Conservation (phyloP, 805 yeast species). For the Pachysolen tannophilus region DNA sequence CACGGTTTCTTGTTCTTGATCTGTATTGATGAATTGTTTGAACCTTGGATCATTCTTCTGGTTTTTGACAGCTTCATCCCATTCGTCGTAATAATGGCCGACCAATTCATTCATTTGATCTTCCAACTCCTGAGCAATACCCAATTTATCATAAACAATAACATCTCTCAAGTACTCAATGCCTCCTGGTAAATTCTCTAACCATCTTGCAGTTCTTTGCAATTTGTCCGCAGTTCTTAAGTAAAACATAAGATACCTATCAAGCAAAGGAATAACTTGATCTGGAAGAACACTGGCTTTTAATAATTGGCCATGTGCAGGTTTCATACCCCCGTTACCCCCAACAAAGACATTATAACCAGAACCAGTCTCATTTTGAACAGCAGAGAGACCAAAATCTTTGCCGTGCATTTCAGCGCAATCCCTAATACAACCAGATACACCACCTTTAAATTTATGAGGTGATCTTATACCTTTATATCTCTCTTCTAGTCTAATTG, state of each 20-base stretch:
- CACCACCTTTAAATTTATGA: constrained; percentile 30
- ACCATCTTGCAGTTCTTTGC: constrained; percentile 31
- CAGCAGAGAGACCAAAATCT: constrained; percentile 30
- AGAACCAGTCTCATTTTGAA: constrained; percentile 15
- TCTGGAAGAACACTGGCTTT: constrained; percentile 26
- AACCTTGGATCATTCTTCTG: constrained; percentile 18
- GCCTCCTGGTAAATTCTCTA: constrained; percentile 28
- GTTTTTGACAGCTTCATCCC: constrained; percentile 21
- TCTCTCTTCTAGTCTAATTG: constrained; percentile 27
- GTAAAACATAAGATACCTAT: constrained; percentile 29
- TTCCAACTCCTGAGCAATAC: constrained; percentile 25
- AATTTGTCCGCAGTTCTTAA: constrained; percentile 28
- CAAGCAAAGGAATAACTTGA: constrained; percentile 26
- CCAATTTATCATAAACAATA: constrained; percentile 26
- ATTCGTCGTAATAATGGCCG: constrained; percentile 27
- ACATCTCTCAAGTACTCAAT: constrained; percentile 27
- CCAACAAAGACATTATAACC: constrained; percentile 30
- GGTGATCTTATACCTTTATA: constrained; percentile 29
- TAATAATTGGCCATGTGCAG: constrained; percentile 27
- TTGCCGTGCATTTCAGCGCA: constrained; percentile 31
- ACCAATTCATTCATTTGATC: constrained; percentile 25
- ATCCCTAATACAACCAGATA: constrained; percentile 29
- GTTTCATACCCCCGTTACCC: constrained; percentile 33
- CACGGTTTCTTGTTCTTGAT: constrained; percentile 20
- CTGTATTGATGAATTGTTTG: constrained; percentile 25